phyloP scores from a whole-genome alignment of 2,329 filamentous ascomycete genomes.

The Trichoderma hamatum region DNA sequence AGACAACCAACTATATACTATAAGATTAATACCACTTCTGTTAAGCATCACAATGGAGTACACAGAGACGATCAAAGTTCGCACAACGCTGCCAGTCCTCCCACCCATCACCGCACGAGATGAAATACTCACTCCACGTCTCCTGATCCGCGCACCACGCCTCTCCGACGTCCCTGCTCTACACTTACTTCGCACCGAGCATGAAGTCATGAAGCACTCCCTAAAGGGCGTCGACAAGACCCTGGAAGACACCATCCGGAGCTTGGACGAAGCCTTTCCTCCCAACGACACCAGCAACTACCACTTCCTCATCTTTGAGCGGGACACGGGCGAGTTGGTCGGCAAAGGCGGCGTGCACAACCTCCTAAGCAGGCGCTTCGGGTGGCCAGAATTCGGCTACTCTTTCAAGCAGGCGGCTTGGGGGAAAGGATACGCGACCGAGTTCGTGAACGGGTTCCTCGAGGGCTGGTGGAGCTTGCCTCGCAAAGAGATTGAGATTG shows the following conservation, averaged over 20 bases:
- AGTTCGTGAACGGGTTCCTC: slow-evolving; percentile 51
- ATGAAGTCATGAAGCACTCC: slow-evolving; percentile 10
- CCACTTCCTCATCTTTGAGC: slow-evolving; percentile 8
- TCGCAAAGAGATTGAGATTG: slow-evolving; percentile 42
- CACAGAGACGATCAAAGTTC: not conserved
- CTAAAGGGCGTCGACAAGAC: not conserved
- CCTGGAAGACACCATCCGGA: not conserved
- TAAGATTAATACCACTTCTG: not conserved
- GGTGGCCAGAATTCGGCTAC: slow-evolving; percentile 60
- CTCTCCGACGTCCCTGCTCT: slow-evolving; percentile 17
- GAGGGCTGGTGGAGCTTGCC: slow-evolving; percentile 48
- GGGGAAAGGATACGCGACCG: slow-evolving; percentile 55
- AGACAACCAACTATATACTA: not conserved
- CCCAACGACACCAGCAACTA: slow-evolving; percentile 9
- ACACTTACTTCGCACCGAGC: slow-evolving; percentile 5
- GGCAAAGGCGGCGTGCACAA: slow-evolving; percentile 17
- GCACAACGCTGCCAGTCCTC: slow-evolving; percentile 12
- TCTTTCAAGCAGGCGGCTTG: slow-evolving; percentile 51
- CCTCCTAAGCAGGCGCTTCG: slow-evolving; percentile 30
- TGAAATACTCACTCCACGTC: slow-evolving; percentile 13
- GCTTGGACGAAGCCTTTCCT: not conserved
- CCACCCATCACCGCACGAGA: slow-evolving; percentile 5
- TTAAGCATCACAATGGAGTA: not conserved
- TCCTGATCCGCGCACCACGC: not conserved
- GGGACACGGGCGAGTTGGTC: slow-evolving; percentile 6